These are phyloP conservation scores for Zoysia japonica DNA, from an alignment of 176 grass and related monocot genomes.

Conservation along the genomic window DNA sequence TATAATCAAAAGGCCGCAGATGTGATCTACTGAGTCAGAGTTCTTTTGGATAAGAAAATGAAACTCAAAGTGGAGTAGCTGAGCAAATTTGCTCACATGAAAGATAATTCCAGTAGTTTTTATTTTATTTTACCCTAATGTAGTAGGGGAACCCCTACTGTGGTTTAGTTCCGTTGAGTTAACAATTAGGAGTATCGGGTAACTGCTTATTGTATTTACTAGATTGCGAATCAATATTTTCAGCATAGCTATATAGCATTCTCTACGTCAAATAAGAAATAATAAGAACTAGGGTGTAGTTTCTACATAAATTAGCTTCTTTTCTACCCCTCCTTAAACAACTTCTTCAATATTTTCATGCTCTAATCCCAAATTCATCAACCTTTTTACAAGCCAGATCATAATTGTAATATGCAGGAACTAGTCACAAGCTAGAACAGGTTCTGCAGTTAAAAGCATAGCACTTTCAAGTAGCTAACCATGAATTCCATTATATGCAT, in stretches of 20 bases:
- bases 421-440: not conserved
- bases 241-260: not conserved
- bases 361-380: not conserved
- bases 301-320: not conserved
- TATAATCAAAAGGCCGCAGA: not conserved
- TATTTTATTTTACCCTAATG: not conserved
- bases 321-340: not conserved
- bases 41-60: conserved; percentile 1
- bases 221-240: not conserved
- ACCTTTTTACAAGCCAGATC: not conserved
- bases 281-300: not conserved
- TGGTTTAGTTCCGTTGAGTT: not conserved
- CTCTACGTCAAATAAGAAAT: not conserved
- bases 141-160: too few relatives aligned
- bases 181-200: not conserved
- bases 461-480: not conserved
- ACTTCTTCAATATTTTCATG: not conserved
- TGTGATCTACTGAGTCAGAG: not conserved
- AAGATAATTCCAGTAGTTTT: not conserved
- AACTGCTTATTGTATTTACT: not conserved
- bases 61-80: not conserved
- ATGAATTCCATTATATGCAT: not conserved
- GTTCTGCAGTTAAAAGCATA: not conserved
- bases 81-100: not conserved
- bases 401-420: not conserved